Evolutionary conservation across 2,329 filamentous ascomycete species (phyloP).

Genomic region (Verticillium klebahnii): DNA sequence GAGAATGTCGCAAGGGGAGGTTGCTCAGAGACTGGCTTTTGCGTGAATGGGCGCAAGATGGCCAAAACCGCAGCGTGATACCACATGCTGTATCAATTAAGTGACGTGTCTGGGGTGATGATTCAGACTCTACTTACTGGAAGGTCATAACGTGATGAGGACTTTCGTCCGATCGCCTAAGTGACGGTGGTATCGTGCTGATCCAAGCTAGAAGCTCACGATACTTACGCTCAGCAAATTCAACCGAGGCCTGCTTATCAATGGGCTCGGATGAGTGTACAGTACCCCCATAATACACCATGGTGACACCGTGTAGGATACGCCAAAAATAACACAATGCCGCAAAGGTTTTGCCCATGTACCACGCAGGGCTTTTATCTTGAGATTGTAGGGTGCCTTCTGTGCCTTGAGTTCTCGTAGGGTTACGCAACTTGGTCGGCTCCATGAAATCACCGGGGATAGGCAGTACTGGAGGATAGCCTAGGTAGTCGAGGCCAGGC

Average conservation of each 20-base stretch:
- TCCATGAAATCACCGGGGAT: constrained; percentile 12
- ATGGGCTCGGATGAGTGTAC: constrained; percentile 6
- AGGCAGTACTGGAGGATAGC: constrained; percentile 10
- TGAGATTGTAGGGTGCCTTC: background rate
- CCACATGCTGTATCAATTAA: constrained; percentile 26
- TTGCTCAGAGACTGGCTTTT: background rate
- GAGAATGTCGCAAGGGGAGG: constrained; percentile 24
- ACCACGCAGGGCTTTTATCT: background rate
- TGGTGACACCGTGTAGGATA: constrained; percentile 26
- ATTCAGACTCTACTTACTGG: constrained; percentile 23
- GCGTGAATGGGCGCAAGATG: constrained; percentile 25
- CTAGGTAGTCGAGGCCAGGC: constrained; percentile 18
- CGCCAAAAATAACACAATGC: constrained; percentile 29
- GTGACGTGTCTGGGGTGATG: background rate
- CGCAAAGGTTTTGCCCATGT: constrained; percentile 23
- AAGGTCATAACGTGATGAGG: constrained; percentile 29
- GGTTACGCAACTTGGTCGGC: background rate
- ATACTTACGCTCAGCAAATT: constrained; percentile 30
- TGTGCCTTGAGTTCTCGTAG: too few species aligned
- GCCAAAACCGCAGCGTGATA: constrained; percentile 31
- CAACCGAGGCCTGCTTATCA: constrained; percentile 9
- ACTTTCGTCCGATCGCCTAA: constrained; percentile 19
- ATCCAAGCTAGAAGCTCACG: constrained; percentile 33
- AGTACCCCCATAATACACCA: constrained; percentile 19
- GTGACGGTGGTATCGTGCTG: constrained; percentile 21